These are phyloP conservation scores for Trichoderma cornu-damae DNA, from an alignment of 2,329 filamentous ascomycete species.

Conservation along the genomic window DNA sequence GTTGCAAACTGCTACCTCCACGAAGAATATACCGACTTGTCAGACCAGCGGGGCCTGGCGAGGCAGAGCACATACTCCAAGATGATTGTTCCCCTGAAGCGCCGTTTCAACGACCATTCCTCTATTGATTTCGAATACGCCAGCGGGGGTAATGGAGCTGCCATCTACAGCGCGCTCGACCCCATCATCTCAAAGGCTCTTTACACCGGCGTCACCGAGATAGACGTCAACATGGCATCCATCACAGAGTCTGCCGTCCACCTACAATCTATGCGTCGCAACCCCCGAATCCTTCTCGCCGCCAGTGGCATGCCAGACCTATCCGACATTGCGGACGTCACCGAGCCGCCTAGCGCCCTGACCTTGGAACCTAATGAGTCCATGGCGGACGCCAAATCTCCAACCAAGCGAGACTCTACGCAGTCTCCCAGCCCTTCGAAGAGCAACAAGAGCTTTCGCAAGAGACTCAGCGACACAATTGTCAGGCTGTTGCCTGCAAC, in stretches of 20 bases:
- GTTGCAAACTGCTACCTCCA: slow-evolving; percentile 23
- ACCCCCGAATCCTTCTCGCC: slow-evolving; percentile 25
- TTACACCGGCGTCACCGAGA: slow-evolving; percentile 21
- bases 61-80: slow-evolving; percentile 2
- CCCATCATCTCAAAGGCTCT: slow-evolving; percentile 26
- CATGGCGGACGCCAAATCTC: slow-evolving; percentile 28
- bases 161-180: slow-evolving; percentile 26
- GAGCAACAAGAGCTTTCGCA: slow-evolving; percentile 23
- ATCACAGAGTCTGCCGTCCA: slow-evolving; percentile 25
- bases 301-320: slow-evolving; percentile 25
- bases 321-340: slow-evolving; percentile 28
- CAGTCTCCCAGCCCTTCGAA: slow-evolving; percentile 28
- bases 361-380: slow-evolving; percentile 22
- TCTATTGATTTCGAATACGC: slow-evolving; percentile 18
- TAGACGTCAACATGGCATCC: slow-evolving; percentile 27
- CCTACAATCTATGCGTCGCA: slow-evolving; percentile 22
- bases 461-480: slow-evolving; percentile 29
- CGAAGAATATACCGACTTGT: slow-evolving; percentile 2
- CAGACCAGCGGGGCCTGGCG: slow-evolving; percentile 3
- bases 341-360: slow-evolving; percentile 28
- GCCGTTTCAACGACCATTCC: slow-evolving; percentile 23
- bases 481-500: slow-evolving; percentile 29
- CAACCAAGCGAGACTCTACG: slow-evolving; percentile 28
- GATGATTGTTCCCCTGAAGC: slow-evolving; percentile 28
- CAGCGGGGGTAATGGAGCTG: slow-evolving; percentile 27